Base-by-base conservation (phyloP, 768 basidiomycete species). In the Lyophyllum shimeji region DNA sequence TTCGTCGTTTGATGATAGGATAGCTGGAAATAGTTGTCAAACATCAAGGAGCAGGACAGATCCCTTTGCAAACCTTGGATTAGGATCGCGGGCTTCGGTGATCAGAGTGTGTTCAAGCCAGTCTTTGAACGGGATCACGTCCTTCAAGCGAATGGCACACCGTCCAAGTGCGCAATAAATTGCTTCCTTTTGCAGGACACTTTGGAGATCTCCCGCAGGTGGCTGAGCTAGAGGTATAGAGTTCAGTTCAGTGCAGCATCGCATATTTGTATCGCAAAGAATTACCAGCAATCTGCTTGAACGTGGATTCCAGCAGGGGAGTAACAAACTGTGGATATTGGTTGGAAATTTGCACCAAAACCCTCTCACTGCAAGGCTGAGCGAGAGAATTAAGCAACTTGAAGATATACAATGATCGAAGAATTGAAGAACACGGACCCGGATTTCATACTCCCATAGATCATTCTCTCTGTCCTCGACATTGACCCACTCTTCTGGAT, bases 401-500 rank as follows among this genome's bases (percentile, higher is more conserved):
- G 48, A 46, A 29, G 31, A 29, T 34, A 15, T n/a, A 17, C 15
- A 55, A 53, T 37, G 7, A 44, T 25, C 42, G 31, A 50, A 21
- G 31, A 49, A 21, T 37, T 27, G 39, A 31, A 39, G 17, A 47
- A 23, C 37, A 33, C 87, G 25, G 64, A 96, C 95, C 60, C 96
- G 81, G 56, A 97, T 83, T 63, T 96, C 93, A 64, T 82, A 98
- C 63, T 95, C 89, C 95, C 95, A 98, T 55, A 90, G 85, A 37
- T 95, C 94, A 42, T 85, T 90, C 60, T 94, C 93, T 60, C 86
- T 87, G 56, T 93, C 93, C 70, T 98, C 94, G 9, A 84, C 71
- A 56, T 93, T 91, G 11, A 96, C 82, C 93, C 94, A 99, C 63
- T 95, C 92, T 74, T 99, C 96, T 0, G 95, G 94, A 67, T 95